Conservation (phyloP, 345 rosid species). For the Salix viminalis region DNA sequence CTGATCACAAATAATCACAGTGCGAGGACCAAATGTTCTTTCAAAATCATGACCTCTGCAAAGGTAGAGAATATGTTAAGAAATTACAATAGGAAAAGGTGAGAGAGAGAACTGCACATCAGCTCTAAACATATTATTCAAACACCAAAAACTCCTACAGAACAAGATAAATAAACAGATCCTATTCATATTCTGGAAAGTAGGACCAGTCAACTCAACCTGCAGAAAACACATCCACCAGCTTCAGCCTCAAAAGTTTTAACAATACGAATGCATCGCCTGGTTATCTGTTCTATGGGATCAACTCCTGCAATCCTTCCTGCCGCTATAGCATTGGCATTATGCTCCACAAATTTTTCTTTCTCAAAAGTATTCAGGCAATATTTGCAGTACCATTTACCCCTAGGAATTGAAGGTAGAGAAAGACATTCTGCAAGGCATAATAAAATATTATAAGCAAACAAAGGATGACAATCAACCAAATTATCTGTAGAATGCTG, state of each 20-base stretch:
- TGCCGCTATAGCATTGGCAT: slow-evolving; percentile 82
- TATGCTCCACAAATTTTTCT: slow-evolving; percentile 66
- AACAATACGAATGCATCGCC: slow-evolving; percentile 84
- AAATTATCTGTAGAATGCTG: background rate
- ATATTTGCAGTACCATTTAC: slow-evolving; percentile 78
- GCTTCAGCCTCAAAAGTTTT: slow-evolving; percentile 50
- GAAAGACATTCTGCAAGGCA: slow-evolving; percentile 63
- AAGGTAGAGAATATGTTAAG: background rate
- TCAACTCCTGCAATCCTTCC: slow-evolving; percentile 88
- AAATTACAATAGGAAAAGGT: background rate
- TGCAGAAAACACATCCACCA: slow-evolving; percentile 90
- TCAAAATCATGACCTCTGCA: slow-evolving; percentile 73
- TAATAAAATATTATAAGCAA: background rate
- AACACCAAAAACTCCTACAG: background rate
- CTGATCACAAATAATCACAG: slow-evolving; percentile 94
- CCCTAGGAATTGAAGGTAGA: slow-evolving; percentile 51
- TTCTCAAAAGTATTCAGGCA: slow-evolving; percentile 56
- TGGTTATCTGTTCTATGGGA: slow-evolving; percentile 77
- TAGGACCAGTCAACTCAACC: slow-evolving; percentile 36
- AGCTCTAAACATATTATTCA: background rate
- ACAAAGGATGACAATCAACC: slow-evolving; percentile 1
- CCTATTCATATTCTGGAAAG: background rate
- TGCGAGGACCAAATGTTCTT: slow-evolving; percentile 71
- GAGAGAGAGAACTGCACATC: background rate
- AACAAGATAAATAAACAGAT: background rate